These are phyloP conservation scores for Fusarium nygamai DNA, from an alignment of 2,329 filamentous ascomycete species.

Conservation along the genomic window DNA sequence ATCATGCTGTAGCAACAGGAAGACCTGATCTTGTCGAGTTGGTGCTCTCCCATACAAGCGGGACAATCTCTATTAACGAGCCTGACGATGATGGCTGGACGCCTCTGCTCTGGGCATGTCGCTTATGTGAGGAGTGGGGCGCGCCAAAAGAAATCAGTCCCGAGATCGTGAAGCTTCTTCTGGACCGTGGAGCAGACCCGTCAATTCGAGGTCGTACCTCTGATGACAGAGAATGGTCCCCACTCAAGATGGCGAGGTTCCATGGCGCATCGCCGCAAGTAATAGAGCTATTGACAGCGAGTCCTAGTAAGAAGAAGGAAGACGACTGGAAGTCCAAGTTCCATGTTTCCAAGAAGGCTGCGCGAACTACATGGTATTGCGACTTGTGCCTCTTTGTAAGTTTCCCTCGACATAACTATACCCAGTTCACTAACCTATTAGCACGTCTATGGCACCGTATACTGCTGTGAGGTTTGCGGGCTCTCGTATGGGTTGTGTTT, in stretches of 20 bases:
- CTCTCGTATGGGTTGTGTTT: background rate
- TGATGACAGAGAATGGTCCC: background rate
- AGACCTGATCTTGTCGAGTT: background rate
- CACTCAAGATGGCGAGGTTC: background rate
- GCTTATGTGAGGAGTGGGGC: background rate
- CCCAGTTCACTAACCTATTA: background rate
- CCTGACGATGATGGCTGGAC: background rate
- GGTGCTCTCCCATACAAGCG: background rate
- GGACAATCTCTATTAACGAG: background rate
- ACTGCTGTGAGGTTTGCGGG: background rate
- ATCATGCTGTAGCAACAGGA: background rate
- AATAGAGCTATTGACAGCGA: background rate
- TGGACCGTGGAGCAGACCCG: background rate
- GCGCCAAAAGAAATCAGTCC: background rate
- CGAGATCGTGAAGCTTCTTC: background rate
- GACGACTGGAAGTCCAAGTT: background rate
- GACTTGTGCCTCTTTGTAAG: background rate
- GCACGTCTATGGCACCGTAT: background rate
- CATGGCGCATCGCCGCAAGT: background rate
- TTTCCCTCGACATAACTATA: fast-evolving
- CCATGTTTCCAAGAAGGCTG: background rate
- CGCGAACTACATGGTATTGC: background rate
- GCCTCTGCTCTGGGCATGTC: background rate
- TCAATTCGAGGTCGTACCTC: background rate
- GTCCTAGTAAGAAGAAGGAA: background rate